A percentile compares a stretch with the other conserved stretches of the same genome.
Conservation (phyloP, 2,329 filamentous ascomycete species). For the Paecilomyces formosus region DNA sequence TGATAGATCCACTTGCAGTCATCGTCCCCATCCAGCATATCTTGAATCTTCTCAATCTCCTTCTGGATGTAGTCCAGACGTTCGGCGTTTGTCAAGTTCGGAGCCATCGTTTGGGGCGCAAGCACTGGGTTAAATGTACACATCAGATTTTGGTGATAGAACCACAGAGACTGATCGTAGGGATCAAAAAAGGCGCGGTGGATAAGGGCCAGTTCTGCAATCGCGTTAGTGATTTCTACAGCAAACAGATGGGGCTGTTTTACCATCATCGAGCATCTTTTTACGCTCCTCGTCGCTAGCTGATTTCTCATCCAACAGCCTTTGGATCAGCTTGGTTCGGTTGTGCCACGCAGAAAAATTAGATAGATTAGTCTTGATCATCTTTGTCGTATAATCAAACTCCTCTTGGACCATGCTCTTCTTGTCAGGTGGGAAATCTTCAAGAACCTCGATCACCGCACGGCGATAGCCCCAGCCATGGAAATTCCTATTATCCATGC, state of each 20-base stretch:
- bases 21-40: slow-evolving; percentile 57
- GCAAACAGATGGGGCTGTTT: slow-evolving; percentile 5
- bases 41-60: slow-evolving; percentile 68
- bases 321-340: slow-evolving; percentile 73
- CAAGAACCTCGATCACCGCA: slow-evolving; percentile 67
- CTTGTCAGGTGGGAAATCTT: slow-evolving; percentile 44
- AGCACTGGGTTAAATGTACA: slow-evolving; percentile 53
- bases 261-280: slow-evolving; percentile 65
- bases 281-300: slow-evolving; percentile 57
- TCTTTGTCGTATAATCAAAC: slow-evolving; percentile 82
- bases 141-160: slow-evolving; percentile 87
- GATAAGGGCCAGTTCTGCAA: slow-evolving; percentile 65
- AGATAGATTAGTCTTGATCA: slow-evolving; percentile 76
- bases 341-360: slow-evolving; percentile 98
- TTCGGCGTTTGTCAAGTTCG: slow-evolving; percentile 54
- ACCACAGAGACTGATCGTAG: slow-evolving; percentile 94
- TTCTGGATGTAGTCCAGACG: slow-evolving; percentile 57
- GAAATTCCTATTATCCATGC: slow-evolving; percentile 81
- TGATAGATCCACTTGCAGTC: slow-evolving; percentile 88
- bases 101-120: slow-evolving; percentile 53
- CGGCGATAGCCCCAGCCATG: slow-evolving; percentile 93
- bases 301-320: slow-evolving; percentile 62
- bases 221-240: background rate
- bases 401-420: slow-evolving; percentile 68
- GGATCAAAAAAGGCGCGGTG: slow-evolving; percentile 78